Base-by-base conservation (phyloP, 1,284 basidiomycete species). In the Tilletiopsis washingtonensis region DNA sequence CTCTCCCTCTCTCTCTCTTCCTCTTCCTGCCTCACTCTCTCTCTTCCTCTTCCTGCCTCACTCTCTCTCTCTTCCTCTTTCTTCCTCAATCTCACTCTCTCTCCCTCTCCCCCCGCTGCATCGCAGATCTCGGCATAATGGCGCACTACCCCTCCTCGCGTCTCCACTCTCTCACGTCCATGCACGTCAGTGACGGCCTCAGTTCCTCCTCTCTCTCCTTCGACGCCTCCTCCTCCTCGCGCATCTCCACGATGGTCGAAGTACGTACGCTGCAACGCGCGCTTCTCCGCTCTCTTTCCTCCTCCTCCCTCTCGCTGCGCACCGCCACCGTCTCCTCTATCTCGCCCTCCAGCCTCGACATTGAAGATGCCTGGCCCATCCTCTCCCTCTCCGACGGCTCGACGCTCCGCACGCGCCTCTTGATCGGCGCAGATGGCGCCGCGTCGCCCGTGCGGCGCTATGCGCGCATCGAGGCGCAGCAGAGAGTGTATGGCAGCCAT, bases 341-440 rank as follows among this genome's bases (percentile, higher is more conserved):
- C 40, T 64, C 53, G 7, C 58, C 74, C 5, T 69, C 0, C 82
- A 83, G 21, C 80, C 82, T 63, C 81, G 81, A 19, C 76, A 20
- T 15, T 27, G 40, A 34, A 57, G 69, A 46, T 54, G 70, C 45
- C 11, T 62, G 57, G 64, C 67, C 62, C 17, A 15, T 45, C 27
- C 40, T 55, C 15, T 29, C 49, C 39, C 48, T 55, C 0, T 46
- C 49, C 5, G 37, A 29, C 0, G 56, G 38, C 3, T 38, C 37
- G n/a, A 15, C 29, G 40, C 32, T 61, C 7, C 52, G 54, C 43
- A 34, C 50, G 37, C 53, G 61, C 39, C 64, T 54, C 47, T 62
- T 91, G 84, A 82, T 98, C 37, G 93, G 94, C 20, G 94, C 94
- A 5, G 94, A 98, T 67, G 94, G 94, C 0, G 84, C 84, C 68